Conservation (phyloP, 2,329 filamentous ascomycete genomes). For the Hawksworthiomyces lignivorus region DNA sequence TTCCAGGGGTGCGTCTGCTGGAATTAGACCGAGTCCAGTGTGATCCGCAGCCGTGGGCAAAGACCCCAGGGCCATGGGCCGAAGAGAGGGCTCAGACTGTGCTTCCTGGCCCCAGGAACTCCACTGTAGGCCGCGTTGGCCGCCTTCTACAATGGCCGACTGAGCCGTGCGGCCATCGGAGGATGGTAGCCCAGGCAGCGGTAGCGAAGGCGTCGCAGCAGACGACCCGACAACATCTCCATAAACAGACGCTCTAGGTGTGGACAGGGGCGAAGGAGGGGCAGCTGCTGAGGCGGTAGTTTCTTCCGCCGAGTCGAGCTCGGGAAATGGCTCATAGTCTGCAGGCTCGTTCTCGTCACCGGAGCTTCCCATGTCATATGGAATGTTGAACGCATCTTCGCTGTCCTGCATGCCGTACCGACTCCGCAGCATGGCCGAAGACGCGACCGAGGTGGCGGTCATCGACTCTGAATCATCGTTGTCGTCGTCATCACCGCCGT, state of each 20-base stretch:
- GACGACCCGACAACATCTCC: slow-evolving; percentile 6
- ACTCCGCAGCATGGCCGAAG: slow-evolving; percentile 25
- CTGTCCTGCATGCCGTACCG: slow-evolving; percentile 37
- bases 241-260: slow-evolving; percentile 46
- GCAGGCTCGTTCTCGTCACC: slow-evolving; percentile 27
- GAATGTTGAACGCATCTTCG: slow-evolving; percentile 49
- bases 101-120: slow-evolving; percentile 23
- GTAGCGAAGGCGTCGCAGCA: background rate
- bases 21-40: slow-evolving; percentile 5
- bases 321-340: background rate
- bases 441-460: slow-evolving; percentile 25
- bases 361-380: slow-evolving; percentile 39
- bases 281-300: slow-evolving; percentile 8
- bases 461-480: slow-evolving; percentile 19
- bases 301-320: background rate
- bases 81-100: slow-evolving; percentile 30
- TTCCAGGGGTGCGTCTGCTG: background rate
- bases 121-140: slow-evolving; percentile 23
- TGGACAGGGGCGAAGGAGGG: slow-evolving; percentile 32
- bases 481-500: slow-evolving; percentile 6
- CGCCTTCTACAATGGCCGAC: slow-evolving; percentile 24
- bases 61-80: background rate
- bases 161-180: slow-evolving; percentile 18
- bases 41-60: too few relatives aligned
- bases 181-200: background rate